These are phyloP conservation scores for Chaetomiaceae sp. DNA, from an alignment of 2,329 filamentous ascomycete genomes.

Conservation along the genomic window DNA sequence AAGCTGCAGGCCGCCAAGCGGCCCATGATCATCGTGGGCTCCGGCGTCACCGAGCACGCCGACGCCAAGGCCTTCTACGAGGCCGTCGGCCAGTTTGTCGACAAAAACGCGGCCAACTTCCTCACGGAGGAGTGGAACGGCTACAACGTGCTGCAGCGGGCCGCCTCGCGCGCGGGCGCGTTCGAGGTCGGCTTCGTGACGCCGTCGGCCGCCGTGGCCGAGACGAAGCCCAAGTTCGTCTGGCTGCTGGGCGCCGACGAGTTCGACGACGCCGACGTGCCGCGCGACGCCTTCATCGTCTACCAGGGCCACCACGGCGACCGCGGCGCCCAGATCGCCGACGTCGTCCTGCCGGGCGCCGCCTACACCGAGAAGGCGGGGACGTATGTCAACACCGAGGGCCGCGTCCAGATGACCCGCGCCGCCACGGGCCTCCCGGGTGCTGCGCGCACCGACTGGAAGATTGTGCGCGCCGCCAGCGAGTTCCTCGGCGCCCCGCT, in stretches of 20 bases:
- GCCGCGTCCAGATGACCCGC: conserved; percentile 88
- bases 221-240: conserved; percentile 86
- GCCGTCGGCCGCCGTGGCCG: conserved; percentile 72
- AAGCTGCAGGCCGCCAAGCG: conserved; percentile 81
- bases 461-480: conserved; percentile 88
- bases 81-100: conserved; percentile 80
- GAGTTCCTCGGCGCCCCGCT: conserved; percentile 85
- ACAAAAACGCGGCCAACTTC: conserved; percentile 89
- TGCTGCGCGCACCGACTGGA: conserved; percentile 93
- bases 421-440: conserved; percentile 84
- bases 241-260: conserved; percentile 97
- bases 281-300: conserved; percentile 91
- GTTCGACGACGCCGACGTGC: conserved; percentile 75
- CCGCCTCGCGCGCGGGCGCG: conserved; percentile 84
- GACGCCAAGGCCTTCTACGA: conserved; percentile 94
- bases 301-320: conserved; percentile 99
- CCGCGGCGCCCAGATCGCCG: conserved; percentile 82
- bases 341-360: conserved; percentile 87
- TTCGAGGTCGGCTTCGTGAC: conserved; percentile 94
- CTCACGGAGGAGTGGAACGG: conserved; percentile 89
- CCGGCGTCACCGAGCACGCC: conserved; percentile 80
- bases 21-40: conserved; percentile 95
- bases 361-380: conserved; percentile 96
- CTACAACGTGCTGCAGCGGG: conserved; percentile 92
- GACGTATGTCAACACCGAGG: conserved; percentile 97